These are phyloP conservation scores for Diaporthe helianthi DNA, from an alignment of 2,329 filamentous ascomycete species.

Conservation along the genomic window DNA sequence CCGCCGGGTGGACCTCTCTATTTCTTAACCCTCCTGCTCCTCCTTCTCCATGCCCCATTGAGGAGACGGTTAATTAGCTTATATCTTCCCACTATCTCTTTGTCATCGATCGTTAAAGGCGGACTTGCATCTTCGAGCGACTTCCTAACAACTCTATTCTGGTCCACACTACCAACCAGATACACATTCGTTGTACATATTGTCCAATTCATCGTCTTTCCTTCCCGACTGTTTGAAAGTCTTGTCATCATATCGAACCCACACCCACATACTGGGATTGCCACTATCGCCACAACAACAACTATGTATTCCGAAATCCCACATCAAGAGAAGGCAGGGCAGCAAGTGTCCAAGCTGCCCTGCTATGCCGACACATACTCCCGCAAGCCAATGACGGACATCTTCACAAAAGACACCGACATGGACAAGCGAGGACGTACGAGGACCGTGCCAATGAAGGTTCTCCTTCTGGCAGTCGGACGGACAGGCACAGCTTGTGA, in stretches of 20 bases:
- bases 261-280: not conserved
- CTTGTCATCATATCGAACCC: not conserved
- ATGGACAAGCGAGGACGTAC: constrained; percentile 71
- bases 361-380: constrained; percentile 43
- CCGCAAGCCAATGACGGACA: constrained; percentile 58
- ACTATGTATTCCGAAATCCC: constrained; percentile 30
- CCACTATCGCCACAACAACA: not conserved
- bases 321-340: constrained; percentile 2
- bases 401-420: constrained; percentile 71
- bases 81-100: constrained; percentile 20
- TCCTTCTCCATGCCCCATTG: constrained; percentile 14
- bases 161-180: not conserved
- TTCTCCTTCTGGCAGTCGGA: constrained; percentile 72
- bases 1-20: constrained; percentile 7
- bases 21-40: constrained; percentile 21
- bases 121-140: not conserved
- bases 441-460: constrained; percentile 73
- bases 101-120: not conserved
- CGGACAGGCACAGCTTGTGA: constrained; percentile 74
- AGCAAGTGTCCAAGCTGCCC: constrained; percentile 30
- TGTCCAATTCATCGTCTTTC: not conserved
- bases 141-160: constrained; percentile 1
- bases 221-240: not conserved
- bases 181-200: constrained; percentile 18
- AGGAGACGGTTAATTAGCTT: constrained; percentile 4